These are phyloP conservation scores for Mortierella sp. DNA, from an alignment of 371 early-diverging fungal genomes.

Conservation along the genomic window DNA sequence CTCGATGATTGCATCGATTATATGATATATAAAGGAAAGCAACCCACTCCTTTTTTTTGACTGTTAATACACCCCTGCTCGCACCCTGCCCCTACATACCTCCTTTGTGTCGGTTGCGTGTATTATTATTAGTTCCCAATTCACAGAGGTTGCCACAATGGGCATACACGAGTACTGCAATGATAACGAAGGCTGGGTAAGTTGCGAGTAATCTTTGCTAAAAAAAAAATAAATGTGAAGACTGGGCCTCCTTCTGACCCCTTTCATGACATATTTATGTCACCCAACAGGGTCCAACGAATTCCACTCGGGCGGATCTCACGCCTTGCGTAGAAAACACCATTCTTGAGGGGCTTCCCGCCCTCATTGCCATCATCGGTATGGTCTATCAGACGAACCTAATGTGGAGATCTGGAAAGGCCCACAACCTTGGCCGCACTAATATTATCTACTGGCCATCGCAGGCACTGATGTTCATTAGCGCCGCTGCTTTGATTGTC, in stretches of 20 bases:
- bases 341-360: constrained; percentile 40
- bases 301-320: constrained; percentile 25
- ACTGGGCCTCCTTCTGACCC: neutral
- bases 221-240: neutral
- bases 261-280: neutral
- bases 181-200: constrained; percentile 7
- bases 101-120: neutral
- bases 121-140: neutral
- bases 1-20: neutral
- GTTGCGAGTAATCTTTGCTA: neutral
- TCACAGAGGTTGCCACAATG: neutral
- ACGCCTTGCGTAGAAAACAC: constrained; percentile 53
- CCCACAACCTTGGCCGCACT: constrained; percentile 51
- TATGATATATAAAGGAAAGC: neutral
- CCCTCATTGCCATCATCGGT: constrained; percentile 32
- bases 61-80: neutral
- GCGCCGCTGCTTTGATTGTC: constrained; percentile 35
- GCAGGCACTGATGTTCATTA: constrained; percentile 49
- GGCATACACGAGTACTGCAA: neutral
- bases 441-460: constrained; percentile 56
- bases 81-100: neutral
- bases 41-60: neutral
- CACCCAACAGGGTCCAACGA: constrained; percentile 49
- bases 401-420: constrained; percentile 46
- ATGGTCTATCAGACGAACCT: constrained; percentile 5